Evolutionary conservation across 495 filamentous ascomycete species (phyloP), one percentile per base, ranked within the genome.

Genomic region (Cercophora sp.): DNA sequence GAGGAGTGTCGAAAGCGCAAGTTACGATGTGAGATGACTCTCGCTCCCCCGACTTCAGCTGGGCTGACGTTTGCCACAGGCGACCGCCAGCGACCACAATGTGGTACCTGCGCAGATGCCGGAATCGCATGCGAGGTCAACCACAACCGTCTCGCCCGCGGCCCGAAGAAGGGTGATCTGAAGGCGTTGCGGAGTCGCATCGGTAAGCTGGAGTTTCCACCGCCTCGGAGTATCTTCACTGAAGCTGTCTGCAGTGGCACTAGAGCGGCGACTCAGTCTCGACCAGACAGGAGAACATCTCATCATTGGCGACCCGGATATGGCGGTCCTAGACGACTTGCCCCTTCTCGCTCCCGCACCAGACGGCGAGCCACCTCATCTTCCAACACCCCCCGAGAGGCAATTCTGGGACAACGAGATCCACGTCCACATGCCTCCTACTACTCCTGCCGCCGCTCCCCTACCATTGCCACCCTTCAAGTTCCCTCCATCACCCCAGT

Each of bases 131-230:
- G 78, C 60, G 70, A 75, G 39, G 68, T 78, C 25, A 77, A 67
- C 58, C 72, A 72, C 26, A 62, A 68, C 16, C 74, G 75, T 10
- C 63, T 69, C 19, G 66, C 70, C 22, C 62, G 79, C 6, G 78
- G 79, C 0, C 79, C 79, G 0, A 76, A 79, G 48, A 80, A 76
- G 45, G 77, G 79, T 13, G 72, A 80, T 43, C 63, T 80, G 46
- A 74, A 77, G 26, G 74, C 73, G 0, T 64, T 79, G 32, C 66
- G 72, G 44, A 72, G 65, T 34, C 67, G 74, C 22, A 73, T 80
- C 37, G 71, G 77, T 77, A 55, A 32, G 71, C 62, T 15, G 18
- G 40, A 57, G 23, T 19, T 45, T 32, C 31, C 18, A 18, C 9
- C 34, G n/a, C 19, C 51, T 19, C 34, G 3, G 9, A 34, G 5